These are phyloP conservation scores for Telopea speciosissima DNA, from an alignment of 177 flowering plant genomes.

Conservation along the genomic window DNA sequence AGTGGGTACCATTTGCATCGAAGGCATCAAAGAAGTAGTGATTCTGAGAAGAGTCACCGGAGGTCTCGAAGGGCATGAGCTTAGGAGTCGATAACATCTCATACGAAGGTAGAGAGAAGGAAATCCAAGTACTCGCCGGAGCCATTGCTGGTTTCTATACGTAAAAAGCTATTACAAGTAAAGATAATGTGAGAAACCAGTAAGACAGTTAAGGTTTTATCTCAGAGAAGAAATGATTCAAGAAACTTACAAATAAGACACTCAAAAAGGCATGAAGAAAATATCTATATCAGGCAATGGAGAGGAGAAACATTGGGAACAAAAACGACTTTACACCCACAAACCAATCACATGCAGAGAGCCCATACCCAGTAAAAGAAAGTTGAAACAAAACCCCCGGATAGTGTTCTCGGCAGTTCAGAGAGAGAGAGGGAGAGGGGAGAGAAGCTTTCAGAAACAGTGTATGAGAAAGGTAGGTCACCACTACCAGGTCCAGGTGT, in stretches of 20 bases:
- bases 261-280: too few species aligned
- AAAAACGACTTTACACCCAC: too few species aligned
- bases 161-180: too few species aligned
- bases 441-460: too few species aligned
- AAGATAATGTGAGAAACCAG: too few species aligned
- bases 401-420: too few species aligned
- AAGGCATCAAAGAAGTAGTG: constrained; percentile 5
- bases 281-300: too few species aligned
- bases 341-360: too few species aligned
- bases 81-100: constrained; percentile 30
- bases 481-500: too few species aligned
- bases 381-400: not conserved
- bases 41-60: constrained; percentile 22
- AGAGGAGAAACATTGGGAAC: too few species aligned
- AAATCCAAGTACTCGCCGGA: constrained; percentile 55
- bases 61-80: constrained; percentile 19
- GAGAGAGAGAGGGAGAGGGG: constrained; percentile 14
- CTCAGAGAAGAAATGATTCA: not conserved
- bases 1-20: not conserved
- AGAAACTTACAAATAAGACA: too few species aligned
- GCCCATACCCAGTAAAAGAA: too few species aligned
- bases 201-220: not conserved
- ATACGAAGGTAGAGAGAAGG: constrained; percentile 57
- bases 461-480: not conserved
- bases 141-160: constrained; percentile 27